These are phyloP conservation scores for Diaporthe batatas DNA, from an alignment of 2,329 filamentous ascomycete genomes.

Conservation along the genomic window DNA sequence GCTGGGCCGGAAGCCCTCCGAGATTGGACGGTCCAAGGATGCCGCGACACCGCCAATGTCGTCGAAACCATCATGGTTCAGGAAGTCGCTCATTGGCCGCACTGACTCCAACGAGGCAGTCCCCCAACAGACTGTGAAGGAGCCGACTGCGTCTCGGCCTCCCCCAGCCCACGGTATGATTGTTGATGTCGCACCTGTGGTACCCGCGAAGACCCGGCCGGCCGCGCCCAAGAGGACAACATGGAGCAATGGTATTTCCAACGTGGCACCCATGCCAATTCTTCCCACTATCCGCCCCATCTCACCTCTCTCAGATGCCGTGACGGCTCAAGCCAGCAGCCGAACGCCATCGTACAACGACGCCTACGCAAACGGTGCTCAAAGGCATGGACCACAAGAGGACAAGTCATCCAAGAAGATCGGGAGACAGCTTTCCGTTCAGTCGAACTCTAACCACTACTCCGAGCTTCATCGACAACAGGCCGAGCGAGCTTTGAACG, in stretches of 20 bases:
- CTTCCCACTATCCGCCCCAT: conserved; percentile 94
- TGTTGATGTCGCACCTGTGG: conserved; percentile 58
- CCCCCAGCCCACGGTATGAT: conserved; percentile 59
- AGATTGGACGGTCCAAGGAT: conserved; percentile 79
- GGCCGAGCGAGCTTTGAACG: conserved; percentile 90
- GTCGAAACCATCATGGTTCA: conserved; percentile 95
- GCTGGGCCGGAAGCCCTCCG: conserved; percentile 90
- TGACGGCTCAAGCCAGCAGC: conserved; percentile 87
- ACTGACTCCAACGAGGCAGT: conserved; percentile 77
- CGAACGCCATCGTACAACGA: conserved; percentile 69
- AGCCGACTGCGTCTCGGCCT: conserved; percentile 57
- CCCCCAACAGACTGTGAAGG: conserved; percentile 61
- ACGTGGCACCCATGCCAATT: conserved; percentile 92
- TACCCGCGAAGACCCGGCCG: conserved; percentile 59
- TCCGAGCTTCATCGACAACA: conserved; percentile 90
- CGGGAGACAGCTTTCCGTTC: conserved; percentile 91
- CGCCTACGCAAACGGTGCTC: conserved; percentile 57
- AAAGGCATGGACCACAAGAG: conserved; percentile 59
- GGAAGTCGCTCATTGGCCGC: conserved; percentile 90
- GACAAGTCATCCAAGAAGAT: conserved; percentile 89
- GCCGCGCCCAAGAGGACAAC: conserved; percentile 85
- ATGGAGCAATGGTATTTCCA: conserved; percentile 87
- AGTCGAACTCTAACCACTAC: conserved; percentile 93
- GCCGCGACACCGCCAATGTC: conserved; percentile 69
- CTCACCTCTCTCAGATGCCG: conserved; percentile 94